Percentiles rank a stretch among this genome's conserved stretches.
These are phyloP conservation scores for Raphanus raphanistrum DNA, from an alignment of 345 rosid species.

Conservation along the genomic window DNA sequence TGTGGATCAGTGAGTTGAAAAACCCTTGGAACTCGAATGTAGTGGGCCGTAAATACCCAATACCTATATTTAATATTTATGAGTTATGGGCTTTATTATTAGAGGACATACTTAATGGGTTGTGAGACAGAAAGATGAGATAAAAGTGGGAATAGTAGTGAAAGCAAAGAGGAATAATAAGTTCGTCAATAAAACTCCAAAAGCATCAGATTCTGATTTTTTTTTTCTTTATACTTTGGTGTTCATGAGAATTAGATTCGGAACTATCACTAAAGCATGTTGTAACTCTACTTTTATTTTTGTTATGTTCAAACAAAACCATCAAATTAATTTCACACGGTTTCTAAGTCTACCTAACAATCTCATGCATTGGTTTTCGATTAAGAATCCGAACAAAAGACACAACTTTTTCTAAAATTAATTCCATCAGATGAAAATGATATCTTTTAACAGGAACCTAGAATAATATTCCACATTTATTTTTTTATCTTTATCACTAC, in stretches of 20 bases:
- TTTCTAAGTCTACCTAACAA: constrained; percentile 14
- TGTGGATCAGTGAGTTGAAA: not conserved
- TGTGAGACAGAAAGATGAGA: not conserved
- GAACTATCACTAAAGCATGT: constrained; percentile 21
- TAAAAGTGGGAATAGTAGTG: not conserved
- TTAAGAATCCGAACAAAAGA: constrained; percentile 31
- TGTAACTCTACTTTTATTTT: not conserved
- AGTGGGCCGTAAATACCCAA: constrained; percentile 31
- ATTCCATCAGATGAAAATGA: constrained; percentile 3
- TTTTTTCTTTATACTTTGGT: constrained; percentile 15
- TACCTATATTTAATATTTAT: not conserved
- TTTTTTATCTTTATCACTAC: not conserved
- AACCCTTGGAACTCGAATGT: not conserved
- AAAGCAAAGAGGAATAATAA: constrained; percentile 27
- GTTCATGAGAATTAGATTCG: constrained; percentile 34
- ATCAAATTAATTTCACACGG: constrained; percentile 19
- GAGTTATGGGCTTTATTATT: not conserved
- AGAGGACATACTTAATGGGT: not conserved
- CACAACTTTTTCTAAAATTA: constrained; percentile 23
- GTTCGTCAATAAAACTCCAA: constrained; percentile 15
- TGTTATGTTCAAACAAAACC: not conserved
- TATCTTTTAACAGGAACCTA: not conserved
- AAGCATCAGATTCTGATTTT: constrained; percentile 30
- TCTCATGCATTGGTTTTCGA: constrained; percentile 19
- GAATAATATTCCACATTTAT: not conserved